Percentiles rank a stretch among this genome's conserved stretches.
phyloP scores from a whole-genome alignment of 2,329 filamentous ascomycete species.

The Alternaria ventricosa region DNA sequence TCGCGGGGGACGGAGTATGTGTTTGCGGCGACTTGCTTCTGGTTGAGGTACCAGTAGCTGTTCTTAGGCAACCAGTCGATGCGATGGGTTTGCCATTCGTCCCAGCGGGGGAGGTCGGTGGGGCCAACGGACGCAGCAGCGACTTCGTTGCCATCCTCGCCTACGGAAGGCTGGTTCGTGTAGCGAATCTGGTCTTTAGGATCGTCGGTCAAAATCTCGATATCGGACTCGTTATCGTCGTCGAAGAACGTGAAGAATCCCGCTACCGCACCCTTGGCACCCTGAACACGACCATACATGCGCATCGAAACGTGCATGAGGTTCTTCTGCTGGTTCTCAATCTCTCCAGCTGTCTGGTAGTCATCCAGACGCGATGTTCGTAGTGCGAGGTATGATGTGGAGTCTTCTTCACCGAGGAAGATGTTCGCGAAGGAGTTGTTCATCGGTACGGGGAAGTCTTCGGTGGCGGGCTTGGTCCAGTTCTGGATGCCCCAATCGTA shows the following conservation, averaged over 20 bases:
- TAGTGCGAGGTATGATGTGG: slow-evolving; percentile 55
- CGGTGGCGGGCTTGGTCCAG: slow-evolving; percentile 52
- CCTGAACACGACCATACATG: slow-evolving; percentile 54
- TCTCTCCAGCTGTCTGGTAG: slow-evolving; percentile 57
- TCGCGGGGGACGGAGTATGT: slow-evolving; percentile 63
- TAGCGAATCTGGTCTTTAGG: slow-evolving; percentile 56
- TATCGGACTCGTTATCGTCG: slow-evolving; percentile 58
- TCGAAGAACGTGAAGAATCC: slow-evolving; percentile 64
- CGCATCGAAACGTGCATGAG: slow-evolving; percentile 58
- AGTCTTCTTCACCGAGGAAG: slow-evolving; percentile 49
- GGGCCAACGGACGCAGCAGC: slow-evolving; percentile 57
- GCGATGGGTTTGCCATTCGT: slow-evolving; percentile 65
- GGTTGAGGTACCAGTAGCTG: slow-evolving; percentile 65
- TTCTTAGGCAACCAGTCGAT: slow-evolving; percentile 65
- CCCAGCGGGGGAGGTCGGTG: slow-evolving; percentile 58
- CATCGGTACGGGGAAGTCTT: slow-evolving; percentile 51
- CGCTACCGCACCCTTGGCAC: slow-evolving; percentile 56
- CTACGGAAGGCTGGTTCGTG: slow-evolving; percentile 66
- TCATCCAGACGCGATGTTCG: slow-evolving; percentile 53
- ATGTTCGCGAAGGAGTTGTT: slow-evolving; percentile 56
- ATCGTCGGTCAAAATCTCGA: slow-evolving; percentile 61
- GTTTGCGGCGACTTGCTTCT: slow-evolving; percentile 59
- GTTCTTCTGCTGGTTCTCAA: slow-evolving; percentile 55
- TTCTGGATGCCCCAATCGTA: slow-evolving; percentile 51
- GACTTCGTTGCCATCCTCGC: slow-evolving; percentile 53